Evolutionary conservation across 441 rosid species (phyloP).

Genomic region (Daphne laureola): DNA sequence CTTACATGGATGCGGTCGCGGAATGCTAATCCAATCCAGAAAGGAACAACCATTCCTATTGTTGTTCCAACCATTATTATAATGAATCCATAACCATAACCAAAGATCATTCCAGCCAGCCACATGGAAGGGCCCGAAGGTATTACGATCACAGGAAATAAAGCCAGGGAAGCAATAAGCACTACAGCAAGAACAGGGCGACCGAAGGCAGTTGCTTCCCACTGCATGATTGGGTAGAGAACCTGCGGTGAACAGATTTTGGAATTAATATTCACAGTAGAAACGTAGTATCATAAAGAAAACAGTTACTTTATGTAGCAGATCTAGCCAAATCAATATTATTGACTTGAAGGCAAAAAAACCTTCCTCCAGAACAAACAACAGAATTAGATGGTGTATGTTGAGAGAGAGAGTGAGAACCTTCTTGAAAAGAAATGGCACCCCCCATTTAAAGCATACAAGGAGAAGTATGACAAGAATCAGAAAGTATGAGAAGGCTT

Average conservation of each 20-base stretch:
- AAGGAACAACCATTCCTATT: slow-evolving; percentile 86
- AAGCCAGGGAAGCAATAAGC: slow-evolving; percentile 74
- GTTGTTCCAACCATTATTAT: slow-evolving; percentile 98
- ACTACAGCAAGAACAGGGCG: slow-evolving; percentile 85
- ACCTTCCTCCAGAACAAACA: no score
- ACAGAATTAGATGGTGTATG: neutral
- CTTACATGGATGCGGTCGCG: slow-evolving; percentile 90
- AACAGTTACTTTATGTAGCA: neutral
- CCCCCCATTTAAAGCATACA: slow-evolving; percentile 66
- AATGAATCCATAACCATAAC: slow-evolving; percentile 81
- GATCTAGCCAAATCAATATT: neutral
- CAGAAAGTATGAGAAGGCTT: slow-evolving; percentile 28
- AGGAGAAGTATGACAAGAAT: slow-evolving; percentile 26
- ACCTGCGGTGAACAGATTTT: slow-evolving; percentile 33
- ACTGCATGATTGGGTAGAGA: slow-evolving; percentile 74
- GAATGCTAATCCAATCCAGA: slow-evolving; percentile 64
- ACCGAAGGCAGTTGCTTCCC: slow-evolving; percentile 99
- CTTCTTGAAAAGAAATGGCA: slow-evolving; percentile 70
- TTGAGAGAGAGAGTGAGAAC: slow-evolving; percentile 18
- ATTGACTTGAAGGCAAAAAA: neutral
- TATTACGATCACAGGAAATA: slow-evolving; percentile 84
- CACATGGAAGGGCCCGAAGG: slow-evolving; percentile 99
- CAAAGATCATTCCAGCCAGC: slow-evolving; percentile 98
- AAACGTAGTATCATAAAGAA: no score
- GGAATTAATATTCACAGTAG: no score